Evolutionary conservation across 78 protist species (phyloP), one percentile per base, ranked within the genome.

Genomic region (Monosiga brevicollis): DNA sequence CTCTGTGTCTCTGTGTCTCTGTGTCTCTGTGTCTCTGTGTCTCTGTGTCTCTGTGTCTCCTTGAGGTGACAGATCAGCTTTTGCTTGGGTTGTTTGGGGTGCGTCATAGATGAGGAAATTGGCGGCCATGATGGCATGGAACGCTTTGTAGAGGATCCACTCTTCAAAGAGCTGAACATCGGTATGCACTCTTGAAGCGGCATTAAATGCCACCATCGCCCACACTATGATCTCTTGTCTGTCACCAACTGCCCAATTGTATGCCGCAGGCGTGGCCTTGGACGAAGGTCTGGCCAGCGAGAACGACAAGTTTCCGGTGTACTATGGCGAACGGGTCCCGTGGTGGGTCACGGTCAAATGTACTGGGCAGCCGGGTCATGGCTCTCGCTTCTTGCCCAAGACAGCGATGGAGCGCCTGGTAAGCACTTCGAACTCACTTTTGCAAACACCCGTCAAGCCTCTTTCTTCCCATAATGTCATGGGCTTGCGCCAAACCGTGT

Each of bases 321-420:
- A 84, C 76, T 91, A 91, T 42, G 97, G 94, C 42, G 97, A 92
- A 79, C 74, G 94, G 34, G 90, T 91, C 26, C 90, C 94, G 2
- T 86, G 86, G 88, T 90, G 88, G 73, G 71, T 38, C 1, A 39
- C 54, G 2, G 85, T 91, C 24, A 79, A 78, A 6, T 91, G 93
- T 20, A 83, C n/a, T 1, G 96, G 96, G 0, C 86, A 84, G 25
- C 83, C 90, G 2, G 97, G 97, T 35, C 97, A 94, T 75, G 97
- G 94, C 32, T 42, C 86, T 34, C 83, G 91, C 72, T 92, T 94
- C 38, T 85, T 91, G 73, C 84, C 82, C 29, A 75, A 87, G 72
- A 90, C 93, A 26, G 95, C 95, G 24, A 83, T 78, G 41, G 84
- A 84, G 73, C 34, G 23, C 38, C 80, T 87, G 49, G 36, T 62